These are phyloP conservation scores for Ophiobolus disseminans DNA, from an alignment of 2,329 filamentous ascomycete genomes.

Conservation along the genomic window DNA sequence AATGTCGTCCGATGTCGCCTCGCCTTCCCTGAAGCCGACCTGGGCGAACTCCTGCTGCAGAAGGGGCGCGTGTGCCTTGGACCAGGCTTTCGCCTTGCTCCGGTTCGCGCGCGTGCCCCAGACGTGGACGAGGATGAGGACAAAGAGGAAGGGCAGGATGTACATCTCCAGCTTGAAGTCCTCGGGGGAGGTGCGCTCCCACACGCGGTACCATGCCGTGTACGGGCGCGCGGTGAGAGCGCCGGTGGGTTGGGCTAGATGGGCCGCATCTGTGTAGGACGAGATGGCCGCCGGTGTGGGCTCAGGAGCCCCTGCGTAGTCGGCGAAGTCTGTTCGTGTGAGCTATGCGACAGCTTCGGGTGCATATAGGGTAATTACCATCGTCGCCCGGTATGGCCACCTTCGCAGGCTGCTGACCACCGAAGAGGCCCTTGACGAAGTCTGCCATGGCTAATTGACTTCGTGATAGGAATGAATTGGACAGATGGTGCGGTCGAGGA, in stretches of 20 bases:
- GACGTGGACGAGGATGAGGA: conserved; percentile 80
- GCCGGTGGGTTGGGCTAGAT: conserved; percentile 47
- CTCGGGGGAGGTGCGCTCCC: conserved; percentile 82
- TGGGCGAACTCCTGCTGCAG: conserved; percentile 84
- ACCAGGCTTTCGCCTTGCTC: conserved; percentile 80
- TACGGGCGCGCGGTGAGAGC: conserved; percentile 66
- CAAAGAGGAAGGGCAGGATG: conserved; percentile 75
- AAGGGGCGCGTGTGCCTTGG: conserved; percentile 72
- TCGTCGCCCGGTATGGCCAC: conserved; percentile 64
- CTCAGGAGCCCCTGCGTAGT: conserved; percentile 82
- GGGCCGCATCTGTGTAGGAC: conserved; percentile 47
- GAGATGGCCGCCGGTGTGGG: conserved; percentile 62
- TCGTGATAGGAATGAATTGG: conserved; percentile 30
- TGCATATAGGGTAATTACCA: conserved; percentile 59
- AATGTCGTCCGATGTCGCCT: conserved; percentile 62
- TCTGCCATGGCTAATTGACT: conserved; percentile 51
- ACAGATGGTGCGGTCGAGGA: conserved; percentile 23
- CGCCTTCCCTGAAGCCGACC: conserved; percentile 72
- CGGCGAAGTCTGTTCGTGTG: conserved; percentile 77
- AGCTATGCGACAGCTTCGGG: conserved; percentile 1
- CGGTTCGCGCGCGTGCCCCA: conserved; percentile 83
- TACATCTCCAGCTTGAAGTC: conserved; percentile 90
- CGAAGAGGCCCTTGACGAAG: conserved; percentile 72
- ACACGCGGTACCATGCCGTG: conserved; percentile 96
- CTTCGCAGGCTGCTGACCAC: conserved; percentile 68